Evolutionary conservation across 257 asterid genomes (phyloP).

Genomic region (Fraxinus excelsior): DNA sequence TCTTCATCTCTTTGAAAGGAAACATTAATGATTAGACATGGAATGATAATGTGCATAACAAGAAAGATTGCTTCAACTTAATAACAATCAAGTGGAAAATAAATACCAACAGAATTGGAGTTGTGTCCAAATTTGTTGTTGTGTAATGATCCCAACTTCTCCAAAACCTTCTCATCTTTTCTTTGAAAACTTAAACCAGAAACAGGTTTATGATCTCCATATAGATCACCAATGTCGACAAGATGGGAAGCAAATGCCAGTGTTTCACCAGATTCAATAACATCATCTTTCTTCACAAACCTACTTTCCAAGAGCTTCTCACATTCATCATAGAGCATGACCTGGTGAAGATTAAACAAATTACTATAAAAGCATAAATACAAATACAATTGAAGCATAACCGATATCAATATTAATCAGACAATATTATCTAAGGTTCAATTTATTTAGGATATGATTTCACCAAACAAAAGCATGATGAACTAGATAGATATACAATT

Average conservation of each 20-base stretch:
- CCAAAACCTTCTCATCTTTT: conserved; percentile 33
- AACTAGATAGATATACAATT: neutral
- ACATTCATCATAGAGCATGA: conserved; percentile 71
- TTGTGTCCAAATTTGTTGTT: conserved; percentile 35
- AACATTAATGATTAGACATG: conserved; percentile 28
- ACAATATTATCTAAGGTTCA: conserved; percentile 10
- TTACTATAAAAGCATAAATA: neutral
- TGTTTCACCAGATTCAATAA: conserved; percentile 61
- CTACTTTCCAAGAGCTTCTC: conserved; percentile 69
- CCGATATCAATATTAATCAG: neutral
- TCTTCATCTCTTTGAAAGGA: conserved; percentile 49
- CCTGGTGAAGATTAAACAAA: conserved; percentile 42
- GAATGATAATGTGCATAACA: conserved; percentile 18
- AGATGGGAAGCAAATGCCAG: conserved; percentile 63
- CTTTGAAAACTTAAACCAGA: conserved; percentile 29
- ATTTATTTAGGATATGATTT: conserved; percentile 1
- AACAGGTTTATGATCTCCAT: conserved; percentile 46
- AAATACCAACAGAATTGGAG: conserved; percentile 37
- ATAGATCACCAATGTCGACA: conserved; percentile 75
- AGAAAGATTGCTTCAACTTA: conserved; percentile 13
- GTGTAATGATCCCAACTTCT: conserved; percentile 37
- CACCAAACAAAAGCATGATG: neutral
- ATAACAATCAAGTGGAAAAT: conserved; percentile 6
- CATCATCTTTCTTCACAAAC: conserved; percentile 70
- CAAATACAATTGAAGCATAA: conserved; percentile 2